Evolutionary conservation across 441 rosid genomes (phyloP).

Genomic region (Adansonia madagascariensis): DNA sequence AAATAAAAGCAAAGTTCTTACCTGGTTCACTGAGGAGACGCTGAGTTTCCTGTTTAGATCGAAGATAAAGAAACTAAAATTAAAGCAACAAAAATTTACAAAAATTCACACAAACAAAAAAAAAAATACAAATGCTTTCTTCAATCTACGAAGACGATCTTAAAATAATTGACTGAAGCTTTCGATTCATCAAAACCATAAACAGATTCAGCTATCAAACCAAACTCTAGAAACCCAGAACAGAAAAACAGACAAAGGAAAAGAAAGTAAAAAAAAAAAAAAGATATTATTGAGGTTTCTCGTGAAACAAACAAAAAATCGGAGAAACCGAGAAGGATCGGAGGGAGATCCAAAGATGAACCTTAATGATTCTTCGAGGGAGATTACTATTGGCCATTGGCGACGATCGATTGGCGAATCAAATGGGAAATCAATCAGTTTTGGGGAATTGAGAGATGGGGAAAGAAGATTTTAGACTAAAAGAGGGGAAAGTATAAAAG

Average conservation of each 20-base stretch:
- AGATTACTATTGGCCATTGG: conserved; percentile 93
- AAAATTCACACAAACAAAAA: background rate
- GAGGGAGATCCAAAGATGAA: conserved; percentile 31
- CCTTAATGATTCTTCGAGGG: conserved; percentile 96
- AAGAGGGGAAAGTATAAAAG: background rate
- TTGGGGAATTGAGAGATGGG: conserved; percentile 32
- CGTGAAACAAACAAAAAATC: conserved; percentile 8
- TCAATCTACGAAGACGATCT: background rate
- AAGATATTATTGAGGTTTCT: background rate
- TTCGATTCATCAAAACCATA: background rate
- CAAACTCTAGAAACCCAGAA: background rate
- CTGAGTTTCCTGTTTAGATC: conserved; percentile 76
- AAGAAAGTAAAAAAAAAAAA: background rate
- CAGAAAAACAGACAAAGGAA: background rate
- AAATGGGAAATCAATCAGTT: conserved; percentile 24
- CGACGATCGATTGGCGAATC: conserved; percentile 33
- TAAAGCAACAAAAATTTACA: background rate
- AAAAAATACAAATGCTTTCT: background rate
- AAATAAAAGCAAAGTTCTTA: conserved; percentile 31
- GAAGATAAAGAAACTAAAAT: conserved; percentile 27
- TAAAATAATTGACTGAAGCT: background rate
- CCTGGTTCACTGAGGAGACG: conserved; percentile 99
- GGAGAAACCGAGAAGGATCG: conserved; percentile 26
- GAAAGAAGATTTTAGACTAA: background rate
- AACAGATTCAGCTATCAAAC: background rate